Evolutionary conservation across 331 rosid genomes (phyloP), one percentile per base, ranked within the genome.

Genomic region (Rhamnella rubrinervis): DNA sequence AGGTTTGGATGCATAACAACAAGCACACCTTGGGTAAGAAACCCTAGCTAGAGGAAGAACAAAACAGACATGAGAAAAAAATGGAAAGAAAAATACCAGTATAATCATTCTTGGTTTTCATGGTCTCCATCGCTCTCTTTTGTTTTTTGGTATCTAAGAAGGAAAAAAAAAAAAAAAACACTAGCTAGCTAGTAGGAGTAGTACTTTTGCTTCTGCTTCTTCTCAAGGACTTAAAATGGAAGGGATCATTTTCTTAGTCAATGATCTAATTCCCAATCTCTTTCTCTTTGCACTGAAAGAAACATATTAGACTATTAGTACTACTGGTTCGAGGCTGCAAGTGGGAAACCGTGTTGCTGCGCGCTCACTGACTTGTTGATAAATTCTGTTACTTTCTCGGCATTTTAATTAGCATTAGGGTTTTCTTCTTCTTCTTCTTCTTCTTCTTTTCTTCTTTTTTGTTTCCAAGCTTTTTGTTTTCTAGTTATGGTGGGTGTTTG

Each of bases 1-100:
- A 93, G 89, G 98, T 93, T 64, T 93, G 98, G 98, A 93, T 93
- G 98, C 98, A 93, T 77, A 93, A 93, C 88, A 93, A 93, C 97
- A 93, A 93, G 78, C 95, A 88, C 89, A 93, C 98, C 31, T 89
- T 90, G 21, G 93, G 98, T 81, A 93, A 93, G 89, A 88, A 90
- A 83, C 93, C 96, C 96, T 92, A 86, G 84, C n/a, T 6, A 31
- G 9, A 58, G 14, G 53, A 41, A 31, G 38, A 47, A 44, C 23
- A 35, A 26, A 50, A 53, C 28, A 10, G 20, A 4, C 16, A 40
- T 0, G 20, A 37, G 6, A 28, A 51, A 17, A 35, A 55, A 19
- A 55, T 3, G 15, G 12, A 15, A 14, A 46, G 41, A 63, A 46
- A 44, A 44, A 44, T 8, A 9, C 11, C 49, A 44, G 3, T 8